A percentile compares a stretch with the other conserved stretches of the same genome.
phyloP scores from a whole-genome alignment of 2,329 filamentous ascomycete species.

The Pseudophaeomoniella oleicola region DNA sequence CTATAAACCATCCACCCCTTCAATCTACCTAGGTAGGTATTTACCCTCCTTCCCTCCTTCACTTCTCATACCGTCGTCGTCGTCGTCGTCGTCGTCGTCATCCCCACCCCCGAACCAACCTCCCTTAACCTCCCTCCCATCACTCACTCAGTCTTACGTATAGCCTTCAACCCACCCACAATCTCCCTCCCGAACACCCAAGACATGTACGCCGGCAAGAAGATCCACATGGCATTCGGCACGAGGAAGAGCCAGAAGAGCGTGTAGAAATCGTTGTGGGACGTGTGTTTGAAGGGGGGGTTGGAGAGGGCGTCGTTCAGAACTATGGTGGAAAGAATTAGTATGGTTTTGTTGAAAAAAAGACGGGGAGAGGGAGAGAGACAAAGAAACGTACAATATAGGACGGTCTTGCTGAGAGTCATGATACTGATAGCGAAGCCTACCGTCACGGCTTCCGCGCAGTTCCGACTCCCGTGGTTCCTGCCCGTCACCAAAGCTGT shows the following conservation, averaged over 20 bases:
- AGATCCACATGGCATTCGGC: conserved; percentile 52
- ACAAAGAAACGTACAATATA: conserved; percentile 42
- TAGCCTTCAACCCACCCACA: conserved; percentile 36
- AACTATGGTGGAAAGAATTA: conserved; percentile 23
- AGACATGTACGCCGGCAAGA: conserved; percentile 48
- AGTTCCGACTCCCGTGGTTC: conserved; percentile 11
- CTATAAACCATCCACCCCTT: background rate
- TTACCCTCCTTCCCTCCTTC: too few relatives aligned
- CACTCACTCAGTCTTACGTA: background rate
- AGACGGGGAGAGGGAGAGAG: background rate
- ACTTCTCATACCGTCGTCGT: too few relatives aligned
- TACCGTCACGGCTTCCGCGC: conserved; percentile 43
- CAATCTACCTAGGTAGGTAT: background rate
- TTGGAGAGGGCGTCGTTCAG: conserved; percentile 46
- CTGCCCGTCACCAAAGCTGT: background rate
- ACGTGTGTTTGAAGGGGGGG: conserved; percentile 38
- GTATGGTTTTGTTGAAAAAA: conserved; percentile 2
- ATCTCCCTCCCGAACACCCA: conserved; percentile 48
- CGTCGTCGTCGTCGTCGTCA: too few relatives aligned
- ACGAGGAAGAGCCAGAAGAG: conserved; percentile 48
- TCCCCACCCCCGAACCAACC: background rate
- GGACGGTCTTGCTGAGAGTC: conserved; percentile 52
- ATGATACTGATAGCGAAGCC: conserved; percentile 45
- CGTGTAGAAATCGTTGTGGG: conserved; percentile 42
- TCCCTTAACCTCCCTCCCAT: background rate